Conservation (phyloP, 2,329 filamentous ascomycete genomes). For the Helminthosporium solani region DNA sequence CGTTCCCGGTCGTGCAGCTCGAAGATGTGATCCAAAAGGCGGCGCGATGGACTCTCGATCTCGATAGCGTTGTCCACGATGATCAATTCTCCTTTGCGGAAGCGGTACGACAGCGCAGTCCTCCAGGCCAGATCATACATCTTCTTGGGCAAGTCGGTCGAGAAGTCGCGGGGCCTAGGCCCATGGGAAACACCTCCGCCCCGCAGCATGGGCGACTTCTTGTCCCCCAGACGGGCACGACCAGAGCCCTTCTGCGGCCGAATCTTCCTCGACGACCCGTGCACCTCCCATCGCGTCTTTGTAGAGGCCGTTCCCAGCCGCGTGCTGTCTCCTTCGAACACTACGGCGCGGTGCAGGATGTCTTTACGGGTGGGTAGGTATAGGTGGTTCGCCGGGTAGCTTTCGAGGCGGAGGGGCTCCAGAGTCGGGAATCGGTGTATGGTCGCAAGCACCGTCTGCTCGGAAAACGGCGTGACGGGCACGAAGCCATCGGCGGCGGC, state of each 20-base stretch:
- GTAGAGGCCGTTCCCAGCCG: constrained; percentile 70
- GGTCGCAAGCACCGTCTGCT: constrained; percentile 70
- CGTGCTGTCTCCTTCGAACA: constrained; percentile 88
- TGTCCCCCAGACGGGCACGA: constrained; percentile 73
- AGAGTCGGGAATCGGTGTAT: constrained; percentile 88
- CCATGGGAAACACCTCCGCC: constrained; percentile 89
- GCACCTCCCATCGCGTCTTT: constrained; percentile 67
- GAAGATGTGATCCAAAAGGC: constrained; percentile 69
- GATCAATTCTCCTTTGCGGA: constrained; percentile 80
- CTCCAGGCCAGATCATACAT: constrained; percentile 95
- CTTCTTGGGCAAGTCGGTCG: constrained; percentile 78
- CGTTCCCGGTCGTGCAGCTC: constrained; percentile 60
- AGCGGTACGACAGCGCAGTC: constrained; percentile 89
- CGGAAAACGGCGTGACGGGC: constrained; percentile 32
- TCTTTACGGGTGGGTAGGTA: constrained; percentile 85
- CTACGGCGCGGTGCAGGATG: constrained; percentile 85
- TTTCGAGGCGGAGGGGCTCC: constrained; percentile 75
- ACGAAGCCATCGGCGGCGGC: constrained; percentile 50
- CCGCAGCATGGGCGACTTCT: constrained; percentile 75
- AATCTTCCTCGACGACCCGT: constrained; percentile 80
- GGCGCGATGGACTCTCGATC: constrained; percentile 63
- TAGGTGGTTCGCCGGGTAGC: constrained; percentile 80
- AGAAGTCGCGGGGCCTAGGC: constrained; percentile 90
- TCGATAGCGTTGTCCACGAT: constrained; percentile 79
- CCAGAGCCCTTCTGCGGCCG: constrained; percentile 85